phyloP scores from a whole-genome alignment of 2,329 filamentous ascomycete genomes.

The Raffaelea arxii region DNA sequence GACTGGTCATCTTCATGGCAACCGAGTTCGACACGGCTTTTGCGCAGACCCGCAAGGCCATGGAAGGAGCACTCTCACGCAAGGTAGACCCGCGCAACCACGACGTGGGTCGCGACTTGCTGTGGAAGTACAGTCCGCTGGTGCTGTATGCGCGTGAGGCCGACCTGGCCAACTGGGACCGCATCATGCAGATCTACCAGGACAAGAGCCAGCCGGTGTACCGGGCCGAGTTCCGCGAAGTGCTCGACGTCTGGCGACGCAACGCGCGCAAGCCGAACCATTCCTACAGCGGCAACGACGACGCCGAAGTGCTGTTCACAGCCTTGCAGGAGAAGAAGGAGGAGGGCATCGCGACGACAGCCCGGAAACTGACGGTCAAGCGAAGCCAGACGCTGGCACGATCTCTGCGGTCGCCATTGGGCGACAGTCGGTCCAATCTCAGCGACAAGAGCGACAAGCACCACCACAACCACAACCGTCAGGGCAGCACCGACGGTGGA shows the following conservation, averaged over 20 bases:
- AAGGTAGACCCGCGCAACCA: conserved; percentile 66
- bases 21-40: conserved; percentile 70
- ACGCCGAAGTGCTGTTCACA: conserved; percentile 80
- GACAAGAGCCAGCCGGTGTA: conserved; percentile 68
- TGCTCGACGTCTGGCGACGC: conserved; percentile 69
- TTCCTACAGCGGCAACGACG: too few relatives aligned
- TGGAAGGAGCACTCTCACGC: conserved; percentile 50
- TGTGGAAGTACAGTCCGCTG: conserved; percentile 84
- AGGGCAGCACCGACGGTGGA: too few relatives aligned
- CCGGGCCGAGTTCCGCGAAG: conserved; percentile 70
- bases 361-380: conserved; percentile 87
- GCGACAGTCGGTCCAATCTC: conserved; percentile 41
- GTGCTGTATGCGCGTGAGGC: conserved; percentile 84
- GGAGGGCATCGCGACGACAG: conserved; percentile 59
- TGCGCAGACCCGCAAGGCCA: conserved; percentile 55
- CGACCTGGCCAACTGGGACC: conserved; percentile 72
- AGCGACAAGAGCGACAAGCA: conserved; percentile 52
- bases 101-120: conserved; percentile 57
- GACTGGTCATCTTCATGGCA: conserved; percentile 73
- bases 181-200: conserved; percentile 71
- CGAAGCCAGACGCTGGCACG: conserved; percentile 79
- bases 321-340: conserved; percentile 77
- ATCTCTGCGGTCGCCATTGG: conserved; percentile 57
- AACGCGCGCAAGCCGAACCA: conserved; percentile 62
- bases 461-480: too few relatives aligned